phyloP scores from a whole-genome alignment of 2,329 filamentous ascomycete species.

The Coniochaeta ligniaria region DNA sequence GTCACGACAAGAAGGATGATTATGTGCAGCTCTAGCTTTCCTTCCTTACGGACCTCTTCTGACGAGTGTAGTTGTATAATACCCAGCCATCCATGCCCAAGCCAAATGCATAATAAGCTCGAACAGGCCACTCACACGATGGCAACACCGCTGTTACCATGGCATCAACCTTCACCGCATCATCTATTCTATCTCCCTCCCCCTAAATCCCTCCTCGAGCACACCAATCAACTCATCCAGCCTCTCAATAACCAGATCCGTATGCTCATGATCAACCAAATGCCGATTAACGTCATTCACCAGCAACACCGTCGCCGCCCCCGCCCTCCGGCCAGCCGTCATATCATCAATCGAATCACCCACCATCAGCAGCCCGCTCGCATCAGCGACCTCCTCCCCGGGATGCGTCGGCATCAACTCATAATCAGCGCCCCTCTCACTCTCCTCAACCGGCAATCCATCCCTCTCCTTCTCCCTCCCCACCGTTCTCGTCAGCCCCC shows the following conservation, averaged over 20 bases:
- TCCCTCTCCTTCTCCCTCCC: slow-evolving; percentile 10
- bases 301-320: slow-evolving; percentile 84
- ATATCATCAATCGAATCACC: slow-evolving; percentile 90
- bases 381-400: slow-evolving; percentile 27
- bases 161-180: background rate
- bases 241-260: slow-evolving; percentile 63
- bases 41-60: background rate
- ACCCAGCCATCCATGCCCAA: background rate
- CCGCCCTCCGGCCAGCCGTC: slow-evolving; percentile 74
- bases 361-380: slow-evolving; percentile 52
- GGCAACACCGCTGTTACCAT: background rate
- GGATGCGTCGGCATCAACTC: slow-evolving; percentile 10
- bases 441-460: slow-evolving; percentile 6
- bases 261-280: slow-evolving; percentile 64
- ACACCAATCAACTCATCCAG: slow-evolving; percentile 72
- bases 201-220: slow-evolving; percentile 68
- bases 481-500: slow-evolving; percentile 48
- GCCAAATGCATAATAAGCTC: background rate
- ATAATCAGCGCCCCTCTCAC: slow-evolving; percentile 11
- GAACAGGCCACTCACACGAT: background rate
- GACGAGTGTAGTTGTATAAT: background rate
- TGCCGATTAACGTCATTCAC: slow-evolving; percentile 73
- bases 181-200: slow-evolving; percentile 24
- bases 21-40: slow-evolving; percentile 1
- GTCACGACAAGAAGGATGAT: background rate